Base-by-base conservation (phyloP, 2,329 filamentous ascomycete species). In the Ophiostoma triangulosporum region DNA sequence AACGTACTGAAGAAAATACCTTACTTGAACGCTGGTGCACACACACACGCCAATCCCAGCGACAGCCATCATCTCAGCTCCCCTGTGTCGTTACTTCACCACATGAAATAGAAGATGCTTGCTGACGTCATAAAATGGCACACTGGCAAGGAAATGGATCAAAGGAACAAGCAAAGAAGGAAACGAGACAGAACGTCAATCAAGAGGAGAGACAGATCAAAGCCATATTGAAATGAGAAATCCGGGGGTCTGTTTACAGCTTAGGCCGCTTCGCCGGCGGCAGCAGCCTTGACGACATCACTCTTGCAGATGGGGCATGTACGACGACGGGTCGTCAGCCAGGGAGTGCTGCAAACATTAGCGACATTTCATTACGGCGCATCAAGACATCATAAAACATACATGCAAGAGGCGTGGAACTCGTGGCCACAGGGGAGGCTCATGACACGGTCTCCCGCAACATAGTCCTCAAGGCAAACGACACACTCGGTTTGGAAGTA, bases 281-380 rank as follows among this genome's bases (percentile, higher is more conserved):
- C 14, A 1, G 52, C 14, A 0, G 45, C 53, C 22, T 78, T 73
- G 15, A 98, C 91, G 33, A 98, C 93, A 64, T 98, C 93, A 49
- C 90, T 89, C 71, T 98, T 98, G 72, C 93, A 98, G 57, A 98
- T 97, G 0, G 93, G 93, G 63, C 93, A 98, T n/a, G 93, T 98
- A 58, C 93, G 84, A 58, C 93, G 85, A 49, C 91, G 83, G 15
- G 90, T 97, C 0, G 91, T 96, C 51, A 98, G 74, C 93, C 93
- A 98, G 2, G 93, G 93, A 4, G 93, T 97, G 64, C 89, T 95
- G 59, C 22, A 60, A 38, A 29, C 8, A 38, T 59, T n/a, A 54
- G 50, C 20, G 6, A 45, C 40, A n/a, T 8, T 1, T 35, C 43
- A 12, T 17, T 43, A 20, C n/a, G n/a, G n/a, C n/a, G n/a, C n/a